phyloP scores from a whole-genome alignment of 345 rosid genomes.

The Pelargonium nanum region DNA sequence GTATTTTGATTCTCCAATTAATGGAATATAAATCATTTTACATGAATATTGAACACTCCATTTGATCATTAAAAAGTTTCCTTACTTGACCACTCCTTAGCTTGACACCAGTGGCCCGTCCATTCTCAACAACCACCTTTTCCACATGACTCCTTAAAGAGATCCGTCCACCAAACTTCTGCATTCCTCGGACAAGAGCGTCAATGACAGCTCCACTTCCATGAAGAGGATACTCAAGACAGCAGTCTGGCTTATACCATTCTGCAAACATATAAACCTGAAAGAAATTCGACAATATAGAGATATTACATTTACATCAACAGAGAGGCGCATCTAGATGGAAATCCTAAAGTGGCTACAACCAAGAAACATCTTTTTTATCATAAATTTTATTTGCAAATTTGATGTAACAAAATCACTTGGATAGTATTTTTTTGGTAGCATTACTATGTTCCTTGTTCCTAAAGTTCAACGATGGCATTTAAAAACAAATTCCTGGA shows the following conservation, averaged over 20 bases:
- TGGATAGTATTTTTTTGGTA: background rate
- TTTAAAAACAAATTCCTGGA: background rate
- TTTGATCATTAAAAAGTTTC: conserved; percentile 7
- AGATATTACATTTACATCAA: background rate
- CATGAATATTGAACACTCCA: background rate
- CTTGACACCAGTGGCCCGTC: conserved; percentile 72
- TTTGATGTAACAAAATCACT: background rate
- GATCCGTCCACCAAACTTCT: conserved; percentile 70
- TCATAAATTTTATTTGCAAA: too few species aligned
- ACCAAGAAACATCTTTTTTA: background rate
- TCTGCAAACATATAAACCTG: conserved; percentile 97
- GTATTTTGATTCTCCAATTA: conserved; percentile 4
- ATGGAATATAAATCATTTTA: background rate
- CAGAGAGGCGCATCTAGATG: background rate
- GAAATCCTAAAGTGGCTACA: background rate
- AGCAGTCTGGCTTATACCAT: conserved; percentile 91
- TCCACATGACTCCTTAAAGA: conserved; percentile 75
- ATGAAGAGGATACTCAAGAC: conserved; percentile 71
- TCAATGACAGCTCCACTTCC: conserved; percentile 76
- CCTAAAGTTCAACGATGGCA: too few species aligned
- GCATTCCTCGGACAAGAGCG: conserved; percentile 77
- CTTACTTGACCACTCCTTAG: conserved; percentile 77
- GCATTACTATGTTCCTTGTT: background rate
- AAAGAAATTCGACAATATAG: conserved; percentile 9
- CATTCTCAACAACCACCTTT: conserved; percentile 58